Base-by-base conservation (phyloP, 495 filamentous ascomycete species). In the Aspergillus conjunctus region DNA sequence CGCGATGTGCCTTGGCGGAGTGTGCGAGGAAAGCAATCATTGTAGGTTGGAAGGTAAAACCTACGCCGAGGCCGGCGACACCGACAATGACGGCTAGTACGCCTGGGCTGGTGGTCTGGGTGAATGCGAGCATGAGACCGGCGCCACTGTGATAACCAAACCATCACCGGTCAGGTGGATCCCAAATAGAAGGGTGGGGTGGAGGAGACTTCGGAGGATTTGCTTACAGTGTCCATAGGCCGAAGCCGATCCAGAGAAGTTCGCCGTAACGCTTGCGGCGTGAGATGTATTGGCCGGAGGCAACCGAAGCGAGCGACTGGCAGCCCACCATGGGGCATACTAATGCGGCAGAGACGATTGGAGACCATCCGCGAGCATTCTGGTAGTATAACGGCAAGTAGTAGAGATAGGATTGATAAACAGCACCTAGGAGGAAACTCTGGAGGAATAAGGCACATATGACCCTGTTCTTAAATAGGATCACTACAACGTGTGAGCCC, bases 1-100 rank as follows among this genome's bases (percentile, higher is more conserved):
- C 86, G 46, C 85, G 76, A 50, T 88, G 83, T 1, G 78, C 66
- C 50, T 84, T 81, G 14, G 72, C 77, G 33, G 75, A 83, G 66
- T 87, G 83, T 9, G 86, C 83, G 67, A 88, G 85, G 18, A 85
- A 68, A 7, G 86, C 86, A n/a, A 89, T 80, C 0, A 89, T 71
- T 11, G 79, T 78, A 14, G 85, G 84, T 61, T 88, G 85, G 60
- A 87, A 85, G 14, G 80, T 79, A 50, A 72, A 73, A n/a, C 86
- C 86, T 5, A 85, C 68, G 3, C 86, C 86, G 6, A 78, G 63
- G 10, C 86, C 86, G 39, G 81, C 70, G n/a, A 87, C 64, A 3
- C 74, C 65, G 18, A 86, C 77, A 15, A 82, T 75, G 11, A 84
- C 65, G 17, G 79, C 76, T 50, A 87, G 82, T n/a, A 79, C 66